Evolutionary conservation across 2,329 filamentous ascomycete species (phyloP).

Genomic region (Fusarium abutilonis): DNA sequence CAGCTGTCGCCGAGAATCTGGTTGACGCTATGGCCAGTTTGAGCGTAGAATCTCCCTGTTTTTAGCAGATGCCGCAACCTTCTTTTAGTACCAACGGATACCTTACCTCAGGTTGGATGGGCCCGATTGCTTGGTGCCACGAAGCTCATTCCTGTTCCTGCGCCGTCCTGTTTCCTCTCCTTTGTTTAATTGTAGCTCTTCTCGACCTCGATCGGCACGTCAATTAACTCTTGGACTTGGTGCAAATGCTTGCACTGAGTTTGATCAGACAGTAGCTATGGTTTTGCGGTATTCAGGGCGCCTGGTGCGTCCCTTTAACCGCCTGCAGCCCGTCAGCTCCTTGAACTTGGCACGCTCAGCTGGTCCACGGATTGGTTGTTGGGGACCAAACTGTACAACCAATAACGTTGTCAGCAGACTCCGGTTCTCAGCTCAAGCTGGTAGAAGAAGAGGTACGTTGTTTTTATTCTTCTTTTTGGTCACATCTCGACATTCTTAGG

Average conservation of each 20-base stretch:
- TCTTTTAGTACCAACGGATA: constrained; percentile 15
- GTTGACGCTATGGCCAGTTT: constrained; percentile 32
- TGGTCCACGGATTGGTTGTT: constrained; percentile 26
- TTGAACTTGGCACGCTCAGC: constrained; percentile 32
- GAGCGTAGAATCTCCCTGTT: constrained; percentile 14
- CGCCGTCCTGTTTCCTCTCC: constrained; percentile 26
- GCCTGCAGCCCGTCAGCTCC: constrained; percentile 20
- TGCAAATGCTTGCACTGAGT: constrained; percentile 7
- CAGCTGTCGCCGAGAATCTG: constrained; percentile 39
- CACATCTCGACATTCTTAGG: background rate
- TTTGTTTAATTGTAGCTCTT: constrained; percentile 17
- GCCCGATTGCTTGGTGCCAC: constrained; percentile 35
- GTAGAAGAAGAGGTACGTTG: constrained; percentile 44
- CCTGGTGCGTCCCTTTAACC: constrained; percentile 43
- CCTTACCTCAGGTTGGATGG: constrained; percentile 19
- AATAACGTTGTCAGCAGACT: constrained; percentile 26
- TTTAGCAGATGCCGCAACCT: constrained; percentile 19
- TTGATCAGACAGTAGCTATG: constrained; percentile 30
- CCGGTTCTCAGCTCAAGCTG: constrained; percentile 46
- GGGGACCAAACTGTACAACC: constrained; percentile 32
- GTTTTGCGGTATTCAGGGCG: constrained; percentile 43
- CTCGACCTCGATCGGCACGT: constrained; percentile 16
- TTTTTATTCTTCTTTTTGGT: background rate
- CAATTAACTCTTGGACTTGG: constrained; percentile 18
- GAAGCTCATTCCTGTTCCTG: constrained; percentile 27